phyloP scores from a whole-genome alignment of 2,329 filamentous ascomycete genomes.

The Akanthomyces muscarius region DNA sequence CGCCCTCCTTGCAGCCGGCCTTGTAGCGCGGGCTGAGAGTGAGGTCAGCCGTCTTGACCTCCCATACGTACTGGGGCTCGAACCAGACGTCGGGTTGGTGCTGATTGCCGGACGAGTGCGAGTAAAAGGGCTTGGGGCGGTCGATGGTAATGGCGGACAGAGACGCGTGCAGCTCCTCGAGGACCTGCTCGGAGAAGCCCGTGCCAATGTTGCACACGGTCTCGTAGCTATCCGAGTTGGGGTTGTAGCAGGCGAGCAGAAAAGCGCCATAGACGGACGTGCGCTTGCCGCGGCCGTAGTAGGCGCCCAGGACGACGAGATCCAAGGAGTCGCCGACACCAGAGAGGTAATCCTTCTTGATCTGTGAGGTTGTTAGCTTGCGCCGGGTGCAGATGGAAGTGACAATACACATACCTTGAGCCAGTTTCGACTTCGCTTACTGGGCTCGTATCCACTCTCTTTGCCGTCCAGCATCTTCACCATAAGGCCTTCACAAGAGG shows the following conservation, averaged over 20 bases:
- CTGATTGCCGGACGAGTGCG: conserved; percentile 76
- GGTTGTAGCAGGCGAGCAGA: conserved; percentile 89
- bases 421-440: conserved; percentile 95
- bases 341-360: conserved; percentile 96
- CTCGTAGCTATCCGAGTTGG: conserved; percentile 76
- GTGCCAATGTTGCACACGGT: conserved; percentile 98
- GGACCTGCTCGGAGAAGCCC: conserved; percentile 88
- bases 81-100: conserved; percentile 99
- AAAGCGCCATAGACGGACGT: conserved; percentile 96
- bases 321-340: conserved; percentile 95
- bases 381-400: not conserved
- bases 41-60: conserved; percentile 93
- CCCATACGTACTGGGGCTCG: conserved; percentile 91
- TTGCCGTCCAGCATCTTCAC: conserved; percentile 97
- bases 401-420: conserved; percentile 65
- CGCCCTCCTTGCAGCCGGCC: conserved; percentile 77
- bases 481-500: conserved; percentile 96
- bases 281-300: conserved; percentile 91
- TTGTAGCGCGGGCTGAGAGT: conserved; percentile 91
- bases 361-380: conserved; percentile 42
- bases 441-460: conserved; percentile 93
- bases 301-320: conserved; percentile 90
- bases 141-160: conserved; percentile 80
- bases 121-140: conserved; percentile 89
- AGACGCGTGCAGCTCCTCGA: conserved; percentile 78